Base-by-base conservation (phyloP, 352 stramenopile species). In the Pythium phragmiticola region DNA sequence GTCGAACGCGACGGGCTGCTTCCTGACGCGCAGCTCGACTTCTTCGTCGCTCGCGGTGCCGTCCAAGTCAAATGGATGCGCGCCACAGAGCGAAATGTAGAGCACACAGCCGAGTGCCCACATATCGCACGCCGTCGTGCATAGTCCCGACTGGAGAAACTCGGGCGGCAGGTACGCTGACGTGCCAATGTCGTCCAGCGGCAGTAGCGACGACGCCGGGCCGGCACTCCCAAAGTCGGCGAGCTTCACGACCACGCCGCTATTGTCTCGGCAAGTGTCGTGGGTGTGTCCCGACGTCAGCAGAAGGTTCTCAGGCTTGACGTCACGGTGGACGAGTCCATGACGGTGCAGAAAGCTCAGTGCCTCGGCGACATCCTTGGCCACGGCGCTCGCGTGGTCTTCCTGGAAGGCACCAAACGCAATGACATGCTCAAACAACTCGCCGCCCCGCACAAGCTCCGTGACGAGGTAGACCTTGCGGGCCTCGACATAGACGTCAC, bases 41-140 rank as follows among this genome's bases (percentile, higher is more conserved):
- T 92, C 77, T 6, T 84, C 74, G 69, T 98, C 92, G 0, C 82
- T 83, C 12, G 87, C 76, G 55, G 79, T 84, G 14, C 90, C 91
- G 45, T 95, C 78, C 19, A 98, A 55, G 73, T 98, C 94, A 73
- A 97, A 98, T 30, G 94, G 94, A 72, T 98, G 93, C 14, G 87
- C 72, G 42, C 93, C 92, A 34, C 87, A 94, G 12, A 98, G 78
- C 79, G 97, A 90, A 55, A 98, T 97, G 75, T 98, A 98, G 7
- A 98, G 76, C 75, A 98, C 97, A 45, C 95, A 93, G 33, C 94
- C 94, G 9, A 98, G 68, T 0, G 82, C 77, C 85, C 85, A 94
- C 76, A 92, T 88, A 72, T 94, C 85, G 19, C 77, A 85, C 12
- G 78, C 80, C 9, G 75, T 76, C 0, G 83, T 89, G 66, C 81